Evolutionary conservation across 441 rosid species (phyloP), one percentile per base, ranked within the genome.

Genomic region (Brassica hybrid): DNA sequence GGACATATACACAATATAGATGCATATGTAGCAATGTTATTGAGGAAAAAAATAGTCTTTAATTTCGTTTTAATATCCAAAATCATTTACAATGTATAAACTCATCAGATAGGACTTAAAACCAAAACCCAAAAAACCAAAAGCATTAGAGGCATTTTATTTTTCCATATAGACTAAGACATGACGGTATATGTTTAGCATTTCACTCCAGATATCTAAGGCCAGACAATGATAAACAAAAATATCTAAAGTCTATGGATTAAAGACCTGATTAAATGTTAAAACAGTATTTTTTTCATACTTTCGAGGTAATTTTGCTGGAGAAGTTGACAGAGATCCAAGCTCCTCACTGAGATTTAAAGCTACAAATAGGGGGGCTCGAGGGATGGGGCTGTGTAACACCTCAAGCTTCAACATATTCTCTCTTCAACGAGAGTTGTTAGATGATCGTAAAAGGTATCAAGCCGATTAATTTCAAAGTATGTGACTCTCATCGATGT

Each of bases 11-110:
- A 66, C 32, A 21, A 58, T 58, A 21, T 58, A 58, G 16, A 58
- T 58, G 69, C 63, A 32, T 21, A 73, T 14, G 58, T 78, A 72
- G 73, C 25, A 48, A 60, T 60, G 58, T 78, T 71, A 41, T 58
- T 38, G 66, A 70, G 13, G 23, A 69, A 27, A 3, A 27, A 27
- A 3, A 27, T 5, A 12, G 50, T 43, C 14, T 43, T 43, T 43
- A 12, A 43, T 43, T 43, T 43, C 52, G 13, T 43, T 11, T 3
- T 43, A 43, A 43, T 43, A 43, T 11, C 52, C 52, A 11, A 43
- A 43, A 43, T 43, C 50, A 43, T 43, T 11, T 43, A 11, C 50
- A 43, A 11, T 11, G n/a, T 2, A 43, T 3, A 43, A 43, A 43
- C 50, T 12, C 50, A 43, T 32, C 7, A 6, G 7, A 32, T 43